Percentiles rank a stretch among this genome's conserved stretches.
phyloP scores from a whole-genome alignment of 345 rosid species.

The Aethionema arabicum region DNA sequence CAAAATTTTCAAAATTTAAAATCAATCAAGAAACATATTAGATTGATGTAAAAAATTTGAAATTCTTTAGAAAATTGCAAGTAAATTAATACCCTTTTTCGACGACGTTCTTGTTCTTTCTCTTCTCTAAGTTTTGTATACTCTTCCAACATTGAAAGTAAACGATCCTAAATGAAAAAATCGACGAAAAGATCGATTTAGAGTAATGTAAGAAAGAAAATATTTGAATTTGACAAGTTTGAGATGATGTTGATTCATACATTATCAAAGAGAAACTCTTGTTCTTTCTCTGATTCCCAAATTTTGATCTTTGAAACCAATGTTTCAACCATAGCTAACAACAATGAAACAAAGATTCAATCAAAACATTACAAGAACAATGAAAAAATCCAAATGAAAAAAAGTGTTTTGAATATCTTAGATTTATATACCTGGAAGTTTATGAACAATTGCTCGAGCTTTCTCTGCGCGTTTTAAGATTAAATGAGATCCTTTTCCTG shows the following conservation, averaged over 20 bases:
- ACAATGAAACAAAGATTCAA: conserved; percentile 3
- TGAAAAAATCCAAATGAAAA: conserved; percentile 21
- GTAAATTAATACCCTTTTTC: conserved; percentile 53
- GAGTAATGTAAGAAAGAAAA: neutral
- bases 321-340: conserved; percentile 76
- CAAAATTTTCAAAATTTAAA: too few relatives aligned
- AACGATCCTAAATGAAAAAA: conserved; percentile 50
- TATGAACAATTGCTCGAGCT: conserved; percentile 80
- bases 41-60: neutral
- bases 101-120: conserved; percentile 86
- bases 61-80: too few relatives aligned
- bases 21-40: neutral
- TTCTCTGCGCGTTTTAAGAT: conserved; percentile 94
- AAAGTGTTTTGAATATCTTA: too few relatives aligned
- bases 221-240: neutral
- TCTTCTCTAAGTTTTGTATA: conserved; percentile 67
- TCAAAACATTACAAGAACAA: conserved; percentile 1
- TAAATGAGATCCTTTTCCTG: conserved; percentile 94
- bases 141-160: conserved; percentile 86
- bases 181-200: neutral
- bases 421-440: conserved; percentile 65
- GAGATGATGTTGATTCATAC: conserved; percentile 43
- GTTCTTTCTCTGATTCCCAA: conserved; percentile 84
- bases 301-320: conserved; percentile 65
- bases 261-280: conserved; percentile 77